These are phyloP conservation scores for Tuber umbilicatum DNA, from an alignment of 495 filamentous ascomycete species.

Conservation along the genomic window DNA sequence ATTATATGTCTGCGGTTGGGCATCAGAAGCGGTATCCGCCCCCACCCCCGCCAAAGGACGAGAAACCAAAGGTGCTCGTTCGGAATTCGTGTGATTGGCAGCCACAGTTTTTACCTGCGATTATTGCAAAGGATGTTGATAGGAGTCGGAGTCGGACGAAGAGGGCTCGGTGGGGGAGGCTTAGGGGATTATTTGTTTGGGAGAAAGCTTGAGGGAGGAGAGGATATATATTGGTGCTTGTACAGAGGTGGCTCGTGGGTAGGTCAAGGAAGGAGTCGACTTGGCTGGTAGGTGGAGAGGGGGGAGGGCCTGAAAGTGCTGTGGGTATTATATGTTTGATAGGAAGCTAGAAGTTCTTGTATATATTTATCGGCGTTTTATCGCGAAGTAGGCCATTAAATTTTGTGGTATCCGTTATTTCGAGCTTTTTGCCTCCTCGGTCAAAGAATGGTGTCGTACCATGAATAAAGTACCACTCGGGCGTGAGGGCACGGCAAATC, in stretches of 20 bases:
- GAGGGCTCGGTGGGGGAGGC: background rate
- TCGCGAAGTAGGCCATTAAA: background rate
- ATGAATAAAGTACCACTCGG: background rate
- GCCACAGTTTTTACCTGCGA: background rate
- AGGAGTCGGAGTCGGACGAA: background rate
- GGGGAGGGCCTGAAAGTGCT: background rate
- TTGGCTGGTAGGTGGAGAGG: background rate
- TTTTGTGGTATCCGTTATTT: background rate
- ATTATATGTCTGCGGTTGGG: background rate
- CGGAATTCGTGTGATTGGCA: background rate
- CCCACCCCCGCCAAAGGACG: background rate
- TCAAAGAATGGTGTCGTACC: background rate
- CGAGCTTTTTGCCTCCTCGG: background rate
- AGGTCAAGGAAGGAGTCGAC: background rate
- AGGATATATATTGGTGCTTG: background rate
- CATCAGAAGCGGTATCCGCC: background rate
- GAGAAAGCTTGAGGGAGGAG: background rate
- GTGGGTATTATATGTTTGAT: background rate
- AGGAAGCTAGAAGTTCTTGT: background rate
- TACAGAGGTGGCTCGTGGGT: background rate
- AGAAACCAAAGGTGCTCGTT: background rate
- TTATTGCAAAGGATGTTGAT: background rate
- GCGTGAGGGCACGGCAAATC: background rate
- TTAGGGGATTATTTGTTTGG: background rate
- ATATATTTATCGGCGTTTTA: background rate